Percentiles rank a stretch among this genome's conserved stretches.
Evolutionary conservation across 2,329 filamentous ascomycete species (phyloP).

Genomic region (Dactylellina sp.): DNA sequence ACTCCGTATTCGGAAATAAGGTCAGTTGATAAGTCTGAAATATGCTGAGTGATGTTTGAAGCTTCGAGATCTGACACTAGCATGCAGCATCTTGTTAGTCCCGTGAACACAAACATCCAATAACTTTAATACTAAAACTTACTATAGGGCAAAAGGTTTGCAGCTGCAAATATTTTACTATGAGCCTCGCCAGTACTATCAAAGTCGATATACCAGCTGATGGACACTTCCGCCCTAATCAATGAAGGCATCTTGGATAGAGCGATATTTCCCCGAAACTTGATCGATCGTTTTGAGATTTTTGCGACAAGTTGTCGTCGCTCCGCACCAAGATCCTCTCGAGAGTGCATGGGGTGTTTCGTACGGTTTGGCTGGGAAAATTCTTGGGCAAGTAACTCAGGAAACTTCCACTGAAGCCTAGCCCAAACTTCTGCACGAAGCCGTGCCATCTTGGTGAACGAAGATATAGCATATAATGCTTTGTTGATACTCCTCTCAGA

Average conservation of each 20-base stretch:
- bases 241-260: not conserved
- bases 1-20: constrained; percentile 39
- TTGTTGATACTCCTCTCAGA: constrained; percentile 34
- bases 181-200: constrained; percentile 18
- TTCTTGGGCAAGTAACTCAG: not conserved
- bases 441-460: constrained; percentile 26
- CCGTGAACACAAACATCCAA: not conserved
- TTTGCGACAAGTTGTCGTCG: constrained; percentile 32
- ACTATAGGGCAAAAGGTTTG: constrained; percentile 20
- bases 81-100: not conserved
- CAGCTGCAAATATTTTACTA: constrained; percentile 25
- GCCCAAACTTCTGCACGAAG: constrained; percentile 33
- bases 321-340: not conserved
- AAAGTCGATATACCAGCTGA: constrained; percentile 33
- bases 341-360: not conserved
- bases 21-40: constrained; percentile 37
- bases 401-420: constrained; percentile 20
- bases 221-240: constrained; percentile 11
- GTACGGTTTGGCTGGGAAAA: not conserved
- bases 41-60: constrained; percentile 21
- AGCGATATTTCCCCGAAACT: constrained; percentile 20
- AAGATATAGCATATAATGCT: constrained; percentile 35
- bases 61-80: constrained; percentile 18
- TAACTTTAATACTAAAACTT: constrained; percentile 1
- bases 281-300: constrained; percentile 16